These are phyloP conservation scores for Medicago arabica DNA, from an alignment of 306 rosid genomes.

Conservation along the genomic window DNA sequence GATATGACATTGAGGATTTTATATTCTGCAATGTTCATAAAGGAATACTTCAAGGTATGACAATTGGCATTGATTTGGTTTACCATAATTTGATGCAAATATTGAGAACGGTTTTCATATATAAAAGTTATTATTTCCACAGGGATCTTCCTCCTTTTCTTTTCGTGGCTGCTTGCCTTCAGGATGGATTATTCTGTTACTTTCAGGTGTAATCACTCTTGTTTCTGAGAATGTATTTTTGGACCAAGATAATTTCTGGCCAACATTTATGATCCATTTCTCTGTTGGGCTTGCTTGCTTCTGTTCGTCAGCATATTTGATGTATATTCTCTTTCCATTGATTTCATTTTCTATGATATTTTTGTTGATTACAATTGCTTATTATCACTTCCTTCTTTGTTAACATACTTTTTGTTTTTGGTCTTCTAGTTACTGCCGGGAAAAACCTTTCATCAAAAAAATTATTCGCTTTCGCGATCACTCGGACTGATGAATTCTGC, in stretches of 20 bases:
- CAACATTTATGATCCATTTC: slow-evolving; percentile 68
- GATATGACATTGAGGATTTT: slow-evolving; percentile 89
- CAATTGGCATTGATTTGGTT: slow-evolving; percentile 39
- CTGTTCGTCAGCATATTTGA: slow-evolving; percentile 66
- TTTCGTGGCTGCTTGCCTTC: slow-evolving; percentile 82
- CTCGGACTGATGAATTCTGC: slow-evolving; percentile 59
- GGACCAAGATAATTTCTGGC: slow-evolving; percentile 76
- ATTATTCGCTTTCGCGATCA: slow-evolving; percentile 71
- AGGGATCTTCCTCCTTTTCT: slow-evolving; percentile 79
- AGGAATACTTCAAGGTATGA: slow-evolving; percentile 77
- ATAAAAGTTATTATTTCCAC: slow-evolving; percentile 34
- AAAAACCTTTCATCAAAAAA: slow-evolving; percentile 73
- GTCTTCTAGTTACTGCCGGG: slow-evolving; percentile 63
- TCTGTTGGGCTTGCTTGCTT: slow-evolving; percentile 78
- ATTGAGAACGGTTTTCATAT: slow-evolving; percentile 30
- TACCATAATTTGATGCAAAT: slow-evolving; percentile 26
- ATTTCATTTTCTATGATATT: slow-evolving; percentile 16
- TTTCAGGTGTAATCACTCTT: slow-evolving; percentile 69
- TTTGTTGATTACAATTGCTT: slow-evolving; percentile 26
- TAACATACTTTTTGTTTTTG: slow-evolving; percentile 3
- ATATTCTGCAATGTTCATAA: slow-evolving; percentile 77
- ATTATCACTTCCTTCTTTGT: slow-evolving; percentile 12
- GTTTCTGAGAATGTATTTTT: slow-evolving; percentile 81
- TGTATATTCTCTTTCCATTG: slow-evolving; percentile 59
- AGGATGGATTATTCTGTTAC: slow-evolving; percentile 71